Conservation (phyloP, 1,284 basidiomycete genomes). For the Apiotrichum sp. region DNA sequence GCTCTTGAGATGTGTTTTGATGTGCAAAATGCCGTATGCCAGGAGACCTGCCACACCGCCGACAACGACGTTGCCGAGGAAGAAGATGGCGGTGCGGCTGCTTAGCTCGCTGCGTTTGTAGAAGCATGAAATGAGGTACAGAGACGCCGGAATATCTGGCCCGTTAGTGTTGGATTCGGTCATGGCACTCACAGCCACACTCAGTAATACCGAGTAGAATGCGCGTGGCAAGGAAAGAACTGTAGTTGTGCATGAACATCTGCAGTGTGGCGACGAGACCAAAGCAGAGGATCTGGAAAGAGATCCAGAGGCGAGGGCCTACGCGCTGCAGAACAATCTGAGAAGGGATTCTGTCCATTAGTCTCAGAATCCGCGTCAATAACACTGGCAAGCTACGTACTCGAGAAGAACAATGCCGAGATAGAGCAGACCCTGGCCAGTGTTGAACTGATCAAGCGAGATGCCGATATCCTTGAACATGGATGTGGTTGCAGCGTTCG, state of each 20-base stretch:
- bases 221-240: constrained; percentile 23
- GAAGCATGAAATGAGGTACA: constrained; percentile 17
- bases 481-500: constrained; percentile 5
- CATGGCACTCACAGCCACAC: constrained; percentile 9
- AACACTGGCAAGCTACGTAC: not conserved
- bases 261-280: constrained; percentile 29
- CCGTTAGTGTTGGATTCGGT: not conserved
- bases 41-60: constrained; percentile 18
- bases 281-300: constrained; percentile 25
- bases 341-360: constrained; percentile 31
- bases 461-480: constrained; percentile 27
- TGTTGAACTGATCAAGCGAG: constrained; percentile 38
- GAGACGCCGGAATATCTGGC: constrained; percentile 17
- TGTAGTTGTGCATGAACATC: constrained; percentile 22
- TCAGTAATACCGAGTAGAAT: constrained; percentile 22
- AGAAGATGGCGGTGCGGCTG: constrained; percentile 22
- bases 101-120: constrained; percentile 25
- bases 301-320: constrained; percentile 29
- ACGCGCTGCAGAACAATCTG: constrained; percentile 27
- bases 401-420: constrained; percentile 41
- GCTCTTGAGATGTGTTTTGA: constrained; percentile 4
- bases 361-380: too few species aligned
- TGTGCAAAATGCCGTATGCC: constrained; percentile 10
- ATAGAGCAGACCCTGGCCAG: constrained; percentile 32
- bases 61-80: constrained; percentile 17